These are phyloP conservation scores for Cyberlindnera misumaiensis DNA, from an alignment of 805 yeast genomes.

Conservation along the genomic window DNA sequence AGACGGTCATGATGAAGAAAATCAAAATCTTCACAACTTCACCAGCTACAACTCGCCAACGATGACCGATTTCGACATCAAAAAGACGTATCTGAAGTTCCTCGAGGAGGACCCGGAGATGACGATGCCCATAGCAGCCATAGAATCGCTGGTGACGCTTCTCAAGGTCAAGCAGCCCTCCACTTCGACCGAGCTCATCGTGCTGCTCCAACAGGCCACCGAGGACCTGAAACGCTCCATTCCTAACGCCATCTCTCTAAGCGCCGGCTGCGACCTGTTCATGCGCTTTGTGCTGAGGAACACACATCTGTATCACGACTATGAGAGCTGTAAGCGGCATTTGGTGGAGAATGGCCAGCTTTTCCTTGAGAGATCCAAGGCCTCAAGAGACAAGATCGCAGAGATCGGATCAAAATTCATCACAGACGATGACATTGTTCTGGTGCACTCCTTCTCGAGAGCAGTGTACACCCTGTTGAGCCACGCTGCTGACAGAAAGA, in stretches of 20 bases:
- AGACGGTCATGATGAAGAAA: too few species aligned
- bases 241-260: slow-evolving; percentile 83
- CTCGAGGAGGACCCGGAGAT: slow-evolving; percentile 88
- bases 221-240: slow-evolving; percentile 68
- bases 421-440: slow-evolving; percentile 83
- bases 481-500: slow-evolving; percentile 68
- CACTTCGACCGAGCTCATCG: slow-evolving; percentile 89
- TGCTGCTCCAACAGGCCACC: slow-evolving; percentile 70
- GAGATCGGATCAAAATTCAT: slow-evolving; percentile 83
- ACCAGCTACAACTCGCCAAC: not conserved
- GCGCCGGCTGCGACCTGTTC: slow-evolving; percentile 97
- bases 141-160: slow-evolving; percentile 85
- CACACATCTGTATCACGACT: slow-evolving; percentile 79
- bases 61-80: slow-evolving; percentile 63
- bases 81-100: slow-evolving; percentile 69
- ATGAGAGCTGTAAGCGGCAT: slow-evolving; percentile 88
- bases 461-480: slow-evolving; percentile 74
- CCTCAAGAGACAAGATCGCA: slow-evolving; percentile 81
- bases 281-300: slow-evolving; percentile 89
- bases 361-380: slow-evolving; percentile 87
- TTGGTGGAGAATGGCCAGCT: slow-evolving; percentile 90
- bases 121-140: slow-evolving; percentile 99
- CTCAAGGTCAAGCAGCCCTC: slow-evolving; percentile 78
- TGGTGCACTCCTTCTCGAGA: slow-evolving; percentile 89
- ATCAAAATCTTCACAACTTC: too few species aligned